Evolutionary conservation across 352 stramenopile species (phyloP), one percentile per base, ranked within the genome.

Genomic region (Elongisporangium prolatum): DNA sequence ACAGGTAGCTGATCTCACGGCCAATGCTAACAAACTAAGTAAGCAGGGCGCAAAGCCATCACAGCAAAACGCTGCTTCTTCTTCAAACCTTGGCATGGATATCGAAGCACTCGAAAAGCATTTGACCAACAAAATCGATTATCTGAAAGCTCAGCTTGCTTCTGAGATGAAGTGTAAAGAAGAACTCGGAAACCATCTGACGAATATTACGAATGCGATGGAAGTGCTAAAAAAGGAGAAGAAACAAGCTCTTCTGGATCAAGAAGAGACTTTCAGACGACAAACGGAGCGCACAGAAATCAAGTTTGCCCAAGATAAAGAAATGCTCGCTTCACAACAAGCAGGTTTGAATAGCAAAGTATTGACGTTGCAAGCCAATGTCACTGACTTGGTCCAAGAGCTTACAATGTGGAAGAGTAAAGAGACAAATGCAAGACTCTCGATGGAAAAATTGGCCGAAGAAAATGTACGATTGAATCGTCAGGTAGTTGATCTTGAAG

Each of bases 121-220:
- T 16, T 63, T 88, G 4, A 74, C 64, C 54, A 88, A 93, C 64
- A 93, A 93, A 50, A 71, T 95, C 16, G 82, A 92, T 38, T 93
- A 95, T 53, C 59, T 95, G 14, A 91, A 93, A 57, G 84, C 84
- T 0, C 84, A 93, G 54, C 59, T 95, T 1, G 71, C 81, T 25
- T 93, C 84, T 0, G 86, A 95, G 55, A 91, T 92, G 69, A 89
- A 86, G 52, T 93, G 86, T 55, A 92, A 91, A 59, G 84, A 95
- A 60, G 86, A 95, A 53, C 68, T 95, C 4, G 84, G 84, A 0
- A 72, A 55, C 3, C 82, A 89, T 54, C 58, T 94, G 1, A 79
- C 77, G 0, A 69, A 87, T 4, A 71, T 94, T 16, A 89, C 82
- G 7, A 69, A 59, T 16, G 67, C 73, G 4, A 79, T 94, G 58